Base-by-base conservation (phyloP, 768 basidiomycete genomes). In the Serpula lacrymans region DNA sequence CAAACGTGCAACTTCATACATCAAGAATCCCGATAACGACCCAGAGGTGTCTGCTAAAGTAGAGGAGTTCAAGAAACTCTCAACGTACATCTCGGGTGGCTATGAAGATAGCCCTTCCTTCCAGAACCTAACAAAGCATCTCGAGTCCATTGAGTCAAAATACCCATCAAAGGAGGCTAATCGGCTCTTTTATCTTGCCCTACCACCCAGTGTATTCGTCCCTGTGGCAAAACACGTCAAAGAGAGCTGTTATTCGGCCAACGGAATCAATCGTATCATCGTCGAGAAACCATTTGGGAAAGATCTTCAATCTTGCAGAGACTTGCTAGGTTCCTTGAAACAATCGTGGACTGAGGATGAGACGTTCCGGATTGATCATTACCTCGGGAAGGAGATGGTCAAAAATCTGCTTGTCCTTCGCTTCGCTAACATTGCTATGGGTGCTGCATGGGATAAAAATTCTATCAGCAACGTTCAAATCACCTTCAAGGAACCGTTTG, bases 311-410 rank as follows among this genome's bases (percentile, higher is more conserved):
- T 89, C 88, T 7, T 88, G 86, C 41, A 77, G 86, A 35, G 75
- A 78, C 46, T 82, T 99, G 43, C 77, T 97, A 43, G 59, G 66
- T 16, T 72, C 82, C 13, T 74, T 99, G 63, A 94, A 91, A 69
- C 59, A 80, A 50, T 80, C 88, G 46, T 99, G 94, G 93, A 72
- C 74, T 3, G 95, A 99, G 66, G 90, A 97, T 21, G 96, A 99
- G 71, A 98, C 94, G 8, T 99, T 88, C 81, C 88, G 95, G 39
- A 98, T 99, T 60, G 95, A 99, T 65, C 95, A 99, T 61, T 99
- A 99, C 64, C 84, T 99, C 39, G 95, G 95, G 43, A 99, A 99
- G 72, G 95, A 99, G 77, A 98, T 99, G 95, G 90, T 97, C 59
- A 99, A 99, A 76, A 99, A 98, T 65, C 63, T 99, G 41, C 85